phyloP scores from a whole-genome alignment of 257 asterid genomes.

The Osmanthus fragrans region DNA sequence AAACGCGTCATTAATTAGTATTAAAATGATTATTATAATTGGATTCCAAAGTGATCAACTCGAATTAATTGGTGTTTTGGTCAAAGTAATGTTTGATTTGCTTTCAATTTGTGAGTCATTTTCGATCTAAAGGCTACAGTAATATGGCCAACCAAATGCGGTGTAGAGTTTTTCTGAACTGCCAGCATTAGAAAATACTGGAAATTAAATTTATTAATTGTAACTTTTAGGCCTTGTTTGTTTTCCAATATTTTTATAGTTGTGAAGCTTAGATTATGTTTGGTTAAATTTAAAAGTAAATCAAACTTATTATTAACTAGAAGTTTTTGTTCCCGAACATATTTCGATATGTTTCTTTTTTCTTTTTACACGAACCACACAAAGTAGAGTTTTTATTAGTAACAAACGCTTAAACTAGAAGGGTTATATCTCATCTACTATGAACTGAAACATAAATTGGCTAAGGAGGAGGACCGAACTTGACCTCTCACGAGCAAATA shows the following conservation, averaged over 20 bases:
- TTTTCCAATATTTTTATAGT: not conserved
- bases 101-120: slow-evolving; percentile 4
- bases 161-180: not conserved
- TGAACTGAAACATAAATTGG: too few species aligned
- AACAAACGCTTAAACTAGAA: too few species aligned
- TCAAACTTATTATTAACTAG: too few species aligned
- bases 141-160: slow-evolving; percentile 1
- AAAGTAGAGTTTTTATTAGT: too few species aligned
- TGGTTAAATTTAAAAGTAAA: too few species aligned
- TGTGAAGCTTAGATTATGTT: not conserved
- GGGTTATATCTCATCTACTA: too few species aligned
- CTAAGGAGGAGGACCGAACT: too few species aligned
- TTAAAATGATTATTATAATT: not conserved
- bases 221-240: not conserved
- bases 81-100: slow-evolving; percentile 19
- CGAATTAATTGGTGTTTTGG: not conserved
- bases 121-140: not conserved
- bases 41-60: slow-evolving; percentile 1
- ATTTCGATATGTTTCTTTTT: too few species aligned
- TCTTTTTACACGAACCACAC: too few species aligned
- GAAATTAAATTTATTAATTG: not conserved
- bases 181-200: not conserved
- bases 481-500: too few species aligned
- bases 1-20: not conserved
- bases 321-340: too few species aligned